phyloP scores from a whole-genome alignment of 768 basidiomycete species.

The Phaeotremella skinneri region DNA sequence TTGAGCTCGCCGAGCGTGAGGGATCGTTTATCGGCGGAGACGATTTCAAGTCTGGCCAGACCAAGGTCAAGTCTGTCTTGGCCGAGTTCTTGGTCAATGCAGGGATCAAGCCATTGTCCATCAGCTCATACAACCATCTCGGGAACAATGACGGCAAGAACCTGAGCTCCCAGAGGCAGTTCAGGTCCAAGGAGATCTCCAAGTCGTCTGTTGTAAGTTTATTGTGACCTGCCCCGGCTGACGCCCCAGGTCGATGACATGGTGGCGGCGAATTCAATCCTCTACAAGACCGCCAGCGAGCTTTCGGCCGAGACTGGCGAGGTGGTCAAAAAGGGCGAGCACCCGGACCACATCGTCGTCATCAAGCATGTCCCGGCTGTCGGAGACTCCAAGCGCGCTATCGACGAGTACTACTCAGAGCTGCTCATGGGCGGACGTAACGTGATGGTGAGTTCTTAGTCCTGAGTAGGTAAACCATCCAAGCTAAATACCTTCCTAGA shows the following conservation, averaged over 20 bases:
- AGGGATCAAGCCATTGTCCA: slow-evolving; percentile 94
- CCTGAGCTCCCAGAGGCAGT: slow-evolving; percentile 83
- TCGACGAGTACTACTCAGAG: slow-evolving; percentile 99
- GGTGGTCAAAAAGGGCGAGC: slow-evolving; percentile 71
- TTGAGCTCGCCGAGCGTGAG: slow-evolving; percentile 84
- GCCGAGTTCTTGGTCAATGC: slow-evolving; percentile 99
- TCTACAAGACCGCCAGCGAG: slow-evolving; percentile 70
- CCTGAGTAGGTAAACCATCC: not conserved
- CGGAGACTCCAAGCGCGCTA: slow-evolving; percentile 85
- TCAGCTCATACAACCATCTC: slow-evolving; percentile 97
- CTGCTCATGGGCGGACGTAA: slow-evolving; percentile 95
- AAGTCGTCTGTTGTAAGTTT: slow-evolving; percentile 80
- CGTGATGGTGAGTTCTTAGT: slow-evolving; percentile 60
- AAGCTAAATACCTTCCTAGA: slow-evolving; percentile 21
- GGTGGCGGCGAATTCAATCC: slow-evolving; percentile 83
- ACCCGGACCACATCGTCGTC: slow-evolving; percentile 94
- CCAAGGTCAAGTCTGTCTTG: slow-evolving; percentile 82
- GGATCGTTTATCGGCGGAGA: slow-evolving; percentile 94
- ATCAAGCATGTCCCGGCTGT: slow-evolving; percentile 97
- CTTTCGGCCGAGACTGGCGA: slow-evolving; percentile 57
- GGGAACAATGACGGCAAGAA: slow-evolving; percentile 98
- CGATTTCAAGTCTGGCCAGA: slow-evolving; percentile 97
- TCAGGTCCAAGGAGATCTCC: slow-evolving; percentile 97
- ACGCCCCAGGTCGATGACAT: slow-evolving; percentile 68
- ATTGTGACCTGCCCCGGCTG: slow-evolving; percentile 13